Base-by-base conservation (phyloP, 2,329 filamentous ascomycete genomes). In the Lithohypha guttulata region DNA sequence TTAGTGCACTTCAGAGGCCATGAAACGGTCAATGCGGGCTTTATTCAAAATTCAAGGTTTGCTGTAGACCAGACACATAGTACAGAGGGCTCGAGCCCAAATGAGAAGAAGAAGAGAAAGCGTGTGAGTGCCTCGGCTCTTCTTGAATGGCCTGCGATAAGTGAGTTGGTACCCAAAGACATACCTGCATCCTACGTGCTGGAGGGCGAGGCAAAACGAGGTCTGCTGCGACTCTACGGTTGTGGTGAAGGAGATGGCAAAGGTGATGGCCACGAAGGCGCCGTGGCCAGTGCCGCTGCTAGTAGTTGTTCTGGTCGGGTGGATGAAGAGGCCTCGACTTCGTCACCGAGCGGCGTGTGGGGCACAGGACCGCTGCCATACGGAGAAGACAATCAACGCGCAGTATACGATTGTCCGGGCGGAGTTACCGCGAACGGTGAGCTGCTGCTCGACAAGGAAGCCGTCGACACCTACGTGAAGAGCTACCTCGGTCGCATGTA, bases 41-140 rank as follows among this genome's bases (percentile, higher is more conserved):
- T 35, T n/a, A 29, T 38, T 15, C 35, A 30, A 5, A 11, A 20
- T 27, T 14, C 22, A 6, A 6, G 17, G 4, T 14, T 17, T 11
- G 33, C 19, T 27, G 11, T 21, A 5, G 33, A 9, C 14, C 23
- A 25, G 20, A 18, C 33, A n/a, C 20, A 4, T 6, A 17, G 10
- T 19, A 17, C 31, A n/a, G 17, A 13, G 18, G 14, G 13, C n/a
- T 18, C 30, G n/a, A 76, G 75, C 33, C 14, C 8, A 32, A 71
- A 77, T 47, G 73, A 82, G 9, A 75, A 80, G 1, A 83, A 93
- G 41, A 83, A 85, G 1, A 74, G 79, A 35, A 17, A 17, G 22
- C 19, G 84, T 0, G 95, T 87, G 0, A 76, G 85, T 11, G 86
- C 86, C 1, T 84, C 91, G 36, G 75, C 86, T 46, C 66, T 96